These are phyloP conservation scores for Gnaphalium uliginosum DNA, from an alignment of 129 eudicot species.

Conservation along the genomic window DNA sequence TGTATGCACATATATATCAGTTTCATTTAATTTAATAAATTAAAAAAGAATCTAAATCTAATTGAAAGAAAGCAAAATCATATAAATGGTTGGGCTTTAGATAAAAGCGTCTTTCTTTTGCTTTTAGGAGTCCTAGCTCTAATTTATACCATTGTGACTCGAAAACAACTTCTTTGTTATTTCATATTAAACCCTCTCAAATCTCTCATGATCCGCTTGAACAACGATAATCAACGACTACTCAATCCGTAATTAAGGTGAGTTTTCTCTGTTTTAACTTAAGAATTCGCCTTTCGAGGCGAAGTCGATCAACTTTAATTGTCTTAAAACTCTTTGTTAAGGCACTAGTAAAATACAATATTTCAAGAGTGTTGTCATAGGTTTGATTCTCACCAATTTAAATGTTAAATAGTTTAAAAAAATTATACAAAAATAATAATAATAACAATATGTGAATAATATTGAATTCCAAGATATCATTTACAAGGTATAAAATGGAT, in stretches of 20 bases:
- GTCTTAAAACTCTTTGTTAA: neutral
- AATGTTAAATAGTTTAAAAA: too few relatives aligned
- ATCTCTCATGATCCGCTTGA: neutral
- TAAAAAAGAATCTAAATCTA: too few relatives aligned
- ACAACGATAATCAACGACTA: neutral
- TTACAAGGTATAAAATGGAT: too few relatives aligned
- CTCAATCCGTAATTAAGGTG: neutral
- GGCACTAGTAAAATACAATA: neutral
- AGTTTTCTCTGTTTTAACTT: neutral
- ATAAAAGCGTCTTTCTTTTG: slow-evolving; percentile 30
- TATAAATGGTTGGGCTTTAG: slow-evolving; percentile 47
- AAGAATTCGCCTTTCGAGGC: too few relatives aligned
- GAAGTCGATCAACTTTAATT: neutral
- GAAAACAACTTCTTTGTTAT: slow-evolving; percentile 20
- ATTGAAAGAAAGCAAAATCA: neutral
- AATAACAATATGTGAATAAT: too few relatives aligned
- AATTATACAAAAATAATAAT: too few relatives aligned
- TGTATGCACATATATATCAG: neutral
- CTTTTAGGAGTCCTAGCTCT: slow-evolving; percentile 18
- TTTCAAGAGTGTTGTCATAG: too few relatives aligned
- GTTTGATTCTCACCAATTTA: too few relatives aligned
- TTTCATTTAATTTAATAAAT: too few relatives aligned
- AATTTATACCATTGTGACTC: neutral
- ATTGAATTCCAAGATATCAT: too few relatives aligned
- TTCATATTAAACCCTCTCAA: slow-evolving; percentile 4